phyloP scores from a whole-genome alignment of 1,284 basidiomycete species.

The Melampsora larici-populina region DNA sequence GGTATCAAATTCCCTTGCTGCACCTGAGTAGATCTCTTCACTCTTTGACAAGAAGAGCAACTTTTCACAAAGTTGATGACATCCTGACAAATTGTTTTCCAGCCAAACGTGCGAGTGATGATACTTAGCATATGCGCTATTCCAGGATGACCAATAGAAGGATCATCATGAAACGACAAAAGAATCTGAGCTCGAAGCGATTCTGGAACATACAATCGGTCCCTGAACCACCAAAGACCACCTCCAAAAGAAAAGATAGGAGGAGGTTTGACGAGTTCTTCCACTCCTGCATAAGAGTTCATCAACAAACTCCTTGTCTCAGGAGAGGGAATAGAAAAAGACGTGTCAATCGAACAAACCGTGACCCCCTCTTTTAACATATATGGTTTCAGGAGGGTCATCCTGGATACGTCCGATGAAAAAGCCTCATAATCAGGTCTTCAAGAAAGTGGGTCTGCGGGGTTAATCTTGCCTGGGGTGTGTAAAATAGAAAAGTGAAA shows the following conservation, averaged over 20 bases:
- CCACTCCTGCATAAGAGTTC: neutral
- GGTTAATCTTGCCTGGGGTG: too few species aligned
- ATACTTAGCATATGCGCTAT: neutral
- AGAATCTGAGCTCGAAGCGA: neutral
- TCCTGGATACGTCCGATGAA: too few species aligned
- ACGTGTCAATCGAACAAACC: neutral
- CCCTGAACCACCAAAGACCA: neutral
- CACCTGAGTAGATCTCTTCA: slow-evolving; percentile 52
- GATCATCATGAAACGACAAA: neutral
- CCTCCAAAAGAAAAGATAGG: neutral
- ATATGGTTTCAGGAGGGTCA: too few species aligned
- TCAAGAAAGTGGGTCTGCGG: too few species aligned
- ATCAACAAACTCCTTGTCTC: neutral
- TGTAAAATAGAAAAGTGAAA: too few species aligned
- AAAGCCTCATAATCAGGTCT: too few species aligned
- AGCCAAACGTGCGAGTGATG: neutral
- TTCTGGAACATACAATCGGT: neutral
- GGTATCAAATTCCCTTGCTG: slow-evolving; percentile 55
- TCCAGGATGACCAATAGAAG: neutral
- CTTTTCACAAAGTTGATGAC: neutral
- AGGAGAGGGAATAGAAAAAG: neutral
- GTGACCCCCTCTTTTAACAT: too few species aligned
- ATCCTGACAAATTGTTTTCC: neutral
- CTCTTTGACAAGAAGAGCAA: slow-evolving; percentile 53
- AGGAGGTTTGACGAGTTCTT: neutral